phyloP scores from a whole-genome alignment of 306 rosid genomes.

The Carpinus fangiana region DNA sequence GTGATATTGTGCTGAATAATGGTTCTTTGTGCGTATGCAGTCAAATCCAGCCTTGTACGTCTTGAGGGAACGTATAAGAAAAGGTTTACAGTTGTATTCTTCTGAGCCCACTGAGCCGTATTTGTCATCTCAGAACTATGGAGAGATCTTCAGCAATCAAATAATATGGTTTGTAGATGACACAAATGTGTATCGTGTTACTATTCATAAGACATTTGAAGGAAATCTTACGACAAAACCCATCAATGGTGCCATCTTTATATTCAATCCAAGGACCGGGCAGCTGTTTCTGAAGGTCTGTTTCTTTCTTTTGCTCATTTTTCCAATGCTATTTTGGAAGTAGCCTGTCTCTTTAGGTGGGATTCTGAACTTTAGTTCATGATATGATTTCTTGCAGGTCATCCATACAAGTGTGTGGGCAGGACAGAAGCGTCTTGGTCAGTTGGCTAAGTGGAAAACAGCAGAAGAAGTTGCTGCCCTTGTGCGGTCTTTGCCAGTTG shows the following conservation, averaged over 20 bases:
- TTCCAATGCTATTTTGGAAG: conserved; percentile 2
- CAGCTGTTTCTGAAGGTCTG: conserved; percentile 89
- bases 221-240: conserved; percentile 99
- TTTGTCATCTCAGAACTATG: conserved; percentile 95
- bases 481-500: conserved; percentile 96
- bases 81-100: conserved; percentile 96
- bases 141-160: conserved; percentile 99
- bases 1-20: conserved; percentile 16
- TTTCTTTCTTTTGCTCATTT: conserved; percentile 6
- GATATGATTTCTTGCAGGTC: conserved; percentile 55
- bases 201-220: conserved; percentile 97
- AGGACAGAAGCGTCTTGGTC: conserved; percentile 99
- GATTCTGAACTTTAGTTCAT: conserved; percentile 16
- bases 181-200: conserved; percentile 97
- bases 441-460: conserved; percentile 99
- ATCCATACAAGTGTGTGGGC: conserved; percentile 99
- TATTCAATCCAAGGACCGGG: conserved; percentile 98
- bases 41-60: conserved; percentile 99
- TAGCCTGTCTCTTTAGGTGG: background rate
- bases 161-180: conserved; percentile 99
- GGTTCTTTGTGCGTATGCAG: conserved; percentile 48
- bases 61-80: conserved; percentile 96
- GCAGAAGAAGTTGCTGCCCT: conserved; percentile 99
- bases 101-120: conserved; percentile 99
- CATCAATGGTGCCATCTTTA: conserved; percentile 95